phyloP scores from a whole-genome alignment of 495 filamentous ascomycete genomes.

The Aspergillus mulundensis region DNA sequence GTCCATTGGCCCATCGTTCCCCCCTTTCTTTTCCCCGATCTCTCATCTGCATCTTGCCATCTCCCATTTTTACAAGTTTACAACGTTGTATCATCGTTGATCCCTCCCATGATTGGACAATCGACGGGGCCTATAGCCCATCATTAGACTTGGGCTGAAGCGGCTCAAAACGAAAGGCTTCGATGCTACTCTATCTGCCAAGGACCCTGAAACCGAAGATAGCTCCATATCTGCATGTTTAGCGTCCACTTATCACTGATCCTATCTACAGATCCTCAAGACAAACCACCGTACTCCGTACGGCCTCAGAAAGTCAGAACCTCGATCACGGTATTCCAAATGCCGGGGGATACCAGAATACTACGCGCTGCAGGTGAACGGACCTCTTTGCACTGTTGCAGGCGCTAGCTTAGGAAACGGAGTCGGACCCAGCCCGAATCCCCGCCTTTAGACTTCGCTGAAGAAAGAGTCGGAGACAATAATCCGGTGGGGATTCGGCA shows the following conservation, averaged over 20 bases:
- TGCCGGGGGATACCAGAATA: not conserved
- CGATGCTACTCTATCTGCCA: not conserved
- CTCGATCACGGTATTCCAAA: not conserved
- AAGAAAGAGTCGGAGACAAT: not conserved
- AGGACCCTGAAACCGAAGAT: not conserved
- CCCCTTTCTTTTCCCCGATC: not conserved
- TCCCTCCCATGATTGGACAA: not conserved
- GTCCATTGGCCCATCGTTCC: not conserved
- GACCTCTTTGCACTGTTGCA: conserved; percentile 20
- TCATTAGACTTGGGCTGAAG: not conserved
- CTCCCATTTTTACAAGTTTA: no score
- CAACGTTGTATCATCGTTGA: not conserved
- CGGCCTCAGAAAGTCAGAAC: not conserved
- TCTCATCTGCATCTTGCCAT: not conserved
- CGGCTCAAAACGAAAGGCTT: not conserved
- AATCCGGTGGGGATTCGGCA: not conserved
- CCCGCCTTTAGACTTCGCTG: no score
- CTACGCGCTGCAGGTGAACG: conserved; percentile 17
- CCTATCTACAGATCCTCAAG: not conserved
- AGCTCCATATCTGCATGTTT: not conserved
- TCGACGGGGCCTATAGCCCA: not conserved
- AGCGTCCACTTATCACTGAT: not conserved
- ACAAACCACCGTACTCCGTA: not conserved
- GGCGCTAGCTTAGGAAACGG: conserved; percentile 2
- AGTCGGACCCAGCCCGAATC: not conserved